phyloP scores from a whole-genome alignment of 306 rosid genomes.

The Pyrus communis region DNA sequence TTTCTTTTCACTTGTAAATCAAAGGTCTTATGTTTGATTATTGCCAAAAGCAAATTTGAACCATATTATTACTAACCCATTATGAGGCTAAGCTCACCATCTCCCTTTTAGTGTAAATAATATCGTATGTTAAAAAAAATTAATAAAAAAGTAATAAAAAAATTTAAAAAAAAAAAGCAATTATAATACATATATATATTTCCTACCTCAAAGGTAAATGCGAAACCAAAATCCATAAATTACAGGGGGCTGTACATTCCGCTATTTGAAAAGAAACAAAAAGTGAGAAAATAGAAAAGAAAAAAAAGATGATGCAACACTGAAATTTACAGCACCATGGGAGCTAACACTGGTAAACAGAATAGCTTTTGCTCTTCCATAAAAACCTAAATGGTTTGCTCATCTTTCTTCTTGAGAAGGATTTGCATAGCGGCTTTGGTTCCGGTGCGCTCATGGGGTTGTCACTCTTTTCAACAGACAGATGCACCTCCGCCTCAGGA shows the following conservation, averaged over 20 bases:
- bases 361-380: slow-evolving; percentile 77
- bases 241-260: slow-evolving; percentile 81
- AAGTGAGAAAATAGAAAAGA: slow-evolving; percentile 24
- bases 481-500: slow-evolving; percentile 20
- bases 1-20: no score
- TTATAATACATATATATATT: slow-evolving; percentile 30
- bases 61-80: no score
- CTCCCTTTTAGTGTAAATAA: no score
- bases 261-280: slow-evolving; percentile 34
- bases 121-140: no score
- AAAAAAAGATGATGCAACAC: slow-evolving; percentile 31
- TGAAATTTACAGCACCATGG: slow-evolving; percentile 45
- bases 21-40: no score
- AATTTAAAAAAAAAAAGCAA: no score
- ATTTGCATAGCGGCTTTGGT: slow-evolving; percentile 65
- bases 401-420: slow-evolving; percentile 60
- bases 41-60: no score
- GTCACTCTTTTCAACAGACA: slow-evolving; percentile 37
- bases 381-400: slow-evolving; percentile 67
- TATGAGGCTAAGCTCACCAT: no score
- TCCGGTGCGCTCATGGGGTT: slow-evolving; percentile 38
- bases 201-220: slow-evolving; percentile 19
- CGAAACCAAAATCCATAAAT: slow-evolving; percentile 60
- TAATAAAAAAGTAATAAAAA: no score
- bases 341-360: slow-evolving; percentile 81